Base-by-base conservation (phyloP, 2,329 filamentous ascomycete species). In the Waltergamsia citrina region DNA sequence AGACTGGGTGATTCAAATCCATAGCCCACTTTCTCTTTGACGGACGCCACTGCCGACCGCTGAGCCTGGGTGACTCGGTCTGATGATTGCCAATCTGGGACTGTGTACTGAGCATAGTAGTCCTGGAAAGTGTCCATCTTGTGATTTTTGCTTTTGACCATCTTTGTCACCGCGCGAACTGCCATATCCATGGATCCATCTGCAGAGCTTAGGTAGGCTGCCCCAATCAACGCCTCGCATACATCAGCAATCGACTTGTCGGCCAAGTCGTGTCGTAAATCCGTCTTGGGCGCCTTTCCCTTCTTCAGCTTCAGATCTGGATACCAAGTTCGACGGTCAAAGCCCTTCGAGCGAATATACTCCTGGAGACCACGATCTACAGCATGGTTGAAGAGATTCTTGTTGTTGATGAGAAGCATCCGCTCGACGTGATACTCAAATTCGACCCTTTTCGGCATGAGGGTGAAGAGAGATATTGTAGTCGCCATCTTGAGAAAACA, bases 401-500 rank as follows among this genome's bases (percentile, higher is more conserved):
- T 74, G 56, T 98, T 98, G 69, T 86, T 94, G 12, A 96, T 71
- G 47, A 96, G 71, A 15, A 81, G 52, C 90, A 96, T 96, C 12
- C 92, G 79, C 45, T 86, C 80, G 7, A 94, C 84, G 49, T 98
- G 92, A 45, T 85, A 92, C 36, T 85, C 78, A 32, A 80, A 93
- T 50, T 98, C 92, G 43, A 86, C 77, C 40, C 82, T 76, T 31
- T 83, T 73, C 0, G 86, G 85, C 15, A 83, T 77, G 19, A 78
- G 69, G 1, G 81, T 81, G 51, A 83, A 96, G 1, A 94, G 66
- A 1, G 87, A 79, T 34, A 98, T 87, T 0, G 88, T 90, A 0
- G 90, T 95, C 9, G 85, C 85, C 79, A 95, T 96, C 48, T 96
- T 96, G 25, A 96, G 65, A 2, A 93, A 65, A 0, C 77, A 78